Conservation (phyloP, 257 asterid genomes). For the Apocynum venetum region DNA sequence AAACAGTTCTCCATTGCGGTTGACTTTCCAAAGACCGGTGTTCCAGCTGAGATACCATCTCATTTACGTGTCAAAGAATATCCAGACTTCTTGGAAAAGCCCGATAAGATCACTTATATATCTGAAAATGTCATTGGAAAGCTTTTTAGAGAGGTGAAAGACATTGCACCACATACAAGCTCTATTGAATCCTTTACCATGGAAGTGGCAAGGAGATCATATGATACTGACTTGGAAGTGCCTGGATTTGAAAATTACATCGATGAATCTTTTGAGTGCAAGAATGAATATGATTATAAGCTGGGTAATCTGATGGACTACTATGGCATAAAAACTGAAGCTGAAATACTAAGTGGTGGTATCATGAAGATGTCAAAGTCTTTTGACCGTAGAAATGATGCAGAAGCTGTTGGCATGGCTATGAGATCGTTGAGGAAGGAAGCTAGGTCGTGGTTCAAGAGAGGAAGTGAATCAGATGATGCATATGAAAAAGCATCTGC, state of each 20-base stretch:
- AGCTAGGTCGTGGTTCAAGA: conserved; percentile 63
- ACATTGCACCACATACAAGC: conserved; percentile 39
- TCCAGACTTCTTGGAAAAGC: conserved; percentile 35
- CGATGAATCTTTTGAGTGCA: conserved; percentile 56
- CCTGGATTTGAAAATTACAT: conserved; percentile 56
- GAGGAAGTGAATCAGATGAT: conserved; percentile 42
- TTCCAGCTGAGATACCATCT: too few species aligned
- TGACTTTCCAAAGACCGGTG: conserved; percentile 46
- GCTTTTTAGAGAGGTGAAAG: conserved; percentile 4
- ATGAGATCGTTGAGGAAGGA: conserved; percentile 71
- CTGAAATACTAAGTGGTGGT: conserved; percentile 46
- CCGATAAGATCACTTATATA: conserved; percentile 48
- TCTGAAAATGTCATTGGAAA: conserved; percentile 31
- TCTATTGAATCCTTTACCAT: conserved; percentile 39
- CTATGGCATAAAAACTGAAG: too few species aligned
- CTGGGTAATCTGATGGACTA: too few species aligned
- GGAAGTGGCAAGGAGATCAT: conserved; percentile 51
- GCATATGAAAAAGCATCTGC: conserved; percentile 41
- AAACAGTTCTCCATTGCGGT: conserved; percentile 67
- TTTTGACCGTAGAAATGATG: conserved; percentile 73
- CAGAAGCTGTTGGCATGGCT: conserved; percentile 64
- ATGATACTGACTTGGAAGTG: conserved; percentile 62
- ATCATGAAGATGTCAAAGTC: conserved; percentile 60
- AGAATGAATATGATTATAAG: conserved; percentile 12
- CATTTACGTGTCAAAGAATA: too few species aligned